Evolutionary conservation across 2,329 filamentous ascomycete species (phyloP).

Genomic region (Diaporthe eres): DNA sequence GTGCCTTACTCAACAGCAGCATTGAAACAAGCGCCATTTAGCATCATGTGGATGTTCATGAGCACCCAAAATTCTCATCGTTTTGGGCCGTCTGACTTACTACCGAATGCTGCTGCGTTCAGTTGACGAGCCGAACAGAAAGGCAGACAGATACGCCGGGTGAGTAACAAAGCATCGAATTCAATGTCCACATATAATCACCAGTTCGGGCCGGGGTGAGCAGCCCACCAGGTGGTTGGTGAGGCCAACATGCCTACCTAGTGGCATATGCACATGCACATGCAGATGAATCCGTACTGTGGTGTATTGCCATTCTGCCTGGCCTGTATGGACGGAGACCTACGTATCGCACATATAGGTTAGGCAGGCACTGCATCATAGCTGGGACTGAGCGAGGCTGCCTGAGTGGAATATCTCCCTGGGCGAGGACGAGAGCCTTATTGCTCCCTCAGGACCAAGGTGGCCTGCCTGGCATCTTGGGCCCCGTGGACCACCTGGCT

Average conservation of each 20-base stretch:
- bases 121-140: neutral
- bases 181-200: neutral
- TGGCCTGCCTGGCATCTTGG: neutral
- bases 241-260: slow-evolving; percentile 20
- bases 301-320: slow-evolving; percentile 2
- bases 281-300: neutral
- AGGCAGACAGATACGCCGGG: neutral
- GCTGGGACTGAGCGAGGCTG: slow-evolving; percentile 3
- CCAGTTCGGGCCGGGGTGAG: neutral
- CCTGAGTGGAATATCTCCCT: slow-evolving; percentile 6
- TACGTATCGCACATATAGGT: neutral
- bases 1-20: neutral
- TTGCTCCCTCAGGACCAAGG: neutral
- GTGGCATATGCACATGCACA: slow-evolving; percentile 8
- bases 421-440: neutral
- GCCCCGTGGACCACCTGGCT: neutral
- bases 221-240: slow-evolving; percentile 14
- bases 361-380: neutral
- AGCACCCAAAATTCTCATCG: neutral
- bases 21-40: neutral
- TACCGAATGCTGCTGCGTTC: neutral
- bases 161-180: neutral
- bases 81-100: too few relatives aligned
- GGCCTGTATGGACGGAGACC: neutral
- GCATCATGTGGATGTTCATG: neutral